A percentile compares a stretch with the other conserved stretches of the same genome.
phyloP scores from a whole-genome alignment of 306 rosid genomes.

The Prunus mira region DNA sequence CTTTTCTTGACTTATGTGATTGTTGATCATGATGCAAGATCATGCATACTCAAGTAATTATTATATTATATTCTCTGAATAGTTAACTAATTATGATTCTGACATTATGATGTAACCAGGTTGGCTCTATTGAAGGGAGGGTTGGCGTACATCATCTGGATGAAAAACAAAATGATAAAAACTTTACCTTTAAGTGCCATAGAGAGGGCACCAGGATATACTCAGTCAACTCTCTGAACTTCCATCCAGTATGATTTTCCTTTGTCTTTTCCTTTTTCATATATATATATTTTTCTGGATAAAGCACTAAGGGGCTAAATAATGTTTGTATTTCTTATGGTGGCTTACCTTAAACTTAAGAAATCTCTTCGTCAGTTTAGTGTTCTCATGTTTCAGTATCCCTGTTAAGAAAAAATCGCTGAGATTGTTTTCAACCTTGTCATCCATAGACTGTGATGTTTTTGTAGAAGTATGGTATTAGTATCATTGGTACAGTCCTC shows the following conservation, averaged over 20 bases:
- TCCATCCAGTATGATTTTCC: constrained; percentile 66
- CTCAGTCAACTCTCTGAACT: constrained; percentile 81
- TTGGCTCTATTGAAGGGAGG: constrained; percentile 95
- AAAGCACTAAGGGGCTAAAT: background rate
- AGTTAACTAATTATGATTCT: background rate
- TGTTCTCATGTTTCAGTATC: background rate
- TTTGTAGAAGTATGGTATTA: too few species aligned
- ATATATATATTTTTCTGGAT: background rate
- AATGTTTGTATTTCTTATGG: background rate
- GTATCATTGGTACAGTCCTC: too few species aligned
- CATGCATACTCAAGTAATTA: background rate
- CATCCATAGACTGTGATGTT: background rate
- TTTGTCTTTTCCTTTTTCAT: background rate
- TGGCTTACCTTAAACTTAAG: background rate
- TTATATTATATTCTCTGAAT: background rate
- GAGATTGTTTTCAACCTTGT: background rate
- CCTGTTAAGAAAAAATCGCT: background rate
- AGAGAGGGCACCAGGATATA: constrained; percentile 73
- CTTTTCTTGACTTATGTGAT: background rate
- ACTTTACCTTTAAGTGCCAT: constrained; percentile 88
- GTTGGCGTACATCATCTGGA: constrained; percentile 97
- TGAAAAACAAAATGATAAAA: constrained; percentile 63
- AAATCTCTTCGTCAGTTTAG: background rate
- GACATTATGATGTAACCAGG: constrained; percentile 36
- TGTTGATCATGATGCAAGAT: background rate